Evolutionary conservation across 1,284 basidiomycete genomes (phyloP).

Genomic region (Ganoderma multipileum): DNA sequence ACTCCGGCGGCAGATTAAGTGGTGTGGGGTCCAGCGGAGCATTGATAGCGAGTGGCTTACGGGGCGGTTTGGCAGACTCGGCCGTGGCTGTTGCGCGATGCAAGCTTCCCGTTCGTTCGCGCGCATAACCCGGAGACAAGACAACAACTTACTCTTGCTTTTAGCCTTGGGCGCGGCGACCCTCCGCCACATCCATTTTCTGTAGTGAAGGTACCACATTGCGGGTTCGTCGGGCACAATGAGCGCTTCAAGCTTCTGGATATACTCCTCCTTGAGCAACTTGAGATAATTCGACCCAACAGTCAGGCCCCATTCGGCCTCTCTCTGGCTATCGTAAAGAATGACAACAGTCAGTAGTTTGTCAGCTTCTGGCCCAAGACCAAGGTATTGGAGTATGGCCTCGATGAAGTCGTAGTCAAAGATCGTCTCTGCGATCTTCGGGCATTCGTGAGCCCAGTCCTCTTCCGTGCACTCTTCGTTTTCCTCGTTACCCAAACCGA

Average conservation of each 20-base stretch:
- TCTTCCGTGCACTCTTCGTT: background rate
- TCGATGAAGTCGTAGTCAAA: background rate
- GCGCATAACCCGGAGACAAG: no score
- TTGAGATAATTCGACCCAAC: constrained; percentile 4
- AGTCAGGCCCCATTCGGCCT: background rate
- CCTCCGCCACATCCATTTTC: background rate
- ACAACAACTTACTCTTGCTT: no score
- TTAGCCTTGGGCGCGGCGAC: no score
- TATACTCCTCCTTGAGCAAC: background rate
- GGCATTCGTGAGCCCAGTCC: background rate
- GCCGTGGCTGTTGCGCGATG: no score
- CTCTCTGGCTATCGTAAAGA: background rate
- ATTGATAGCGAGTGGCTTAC: no score
- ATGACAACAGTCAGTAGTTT: background rate
- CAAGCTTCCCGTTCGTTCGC: no score
- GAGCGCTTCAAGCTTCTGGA: background rate
- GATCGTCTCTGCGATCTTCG: constrained; percentile 1
- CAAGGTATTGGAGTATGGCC: background rate
- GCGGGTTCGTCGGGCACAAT: background rate
- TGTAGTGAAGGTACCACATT: background rate
- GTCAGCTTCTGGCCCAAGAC: background rate
- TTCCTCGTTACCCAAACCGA: background rate
- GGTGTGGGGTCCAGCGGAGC: no score
- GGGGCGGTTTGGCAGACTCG: no score
- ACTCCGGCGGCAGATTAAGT: background rate